Percentiles rank a stretch among this genome's conserved stretches.
Evolutionary conservation across 352 stramenopile genomes (phyloP).

Genomic region (Phytophthora sp.): DNA sequence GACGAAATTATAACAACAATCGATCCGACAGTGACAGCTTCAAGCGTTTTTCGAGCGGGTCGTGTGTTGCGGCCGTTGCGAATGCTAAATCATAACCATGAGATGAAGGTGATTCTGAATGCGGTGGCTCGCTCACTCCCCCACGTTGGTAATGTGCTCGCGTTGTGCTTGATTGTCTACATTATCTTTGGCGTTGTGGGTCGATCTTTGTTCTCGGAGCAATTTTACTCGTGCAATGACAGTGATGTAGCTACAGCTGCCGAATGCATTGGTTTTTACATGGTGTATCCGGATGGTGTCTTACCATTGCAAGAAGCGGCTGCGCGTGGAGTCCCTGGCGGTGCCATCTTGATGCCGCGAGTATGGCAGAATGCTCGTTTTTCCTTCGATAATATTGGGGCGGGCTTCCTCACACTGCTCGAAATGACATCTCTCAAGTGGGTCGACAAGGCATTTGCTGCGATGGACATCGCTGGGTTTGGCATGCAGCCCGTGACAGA

Average conservation of each 20-base stretch:
- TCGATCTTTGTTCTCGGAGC: constrained; percentile 66
- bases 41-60: constrained; percentile 70
- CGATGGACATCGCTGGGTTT: constrained; percentile 71
- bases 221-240: constrained; percentile 79
- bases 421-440: constrained; percentile 87
- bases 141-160: constrained; percentile 77
- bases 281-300: constrained; percentile 50
- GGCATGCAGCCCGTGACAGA: constrained; percentile 58
- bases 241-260: constrained; percentile 28
- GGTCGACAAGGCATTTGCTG: constrained; percentile 77
- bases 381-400: constrained; percentile 79
- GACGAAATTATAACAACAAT: constrained; percentile 64
- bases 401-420: constrained; percentile 67
- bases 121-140: constrained; percentile 74
- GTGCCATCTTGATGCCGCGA: constrained; percentile 53
- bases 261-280: constrained; percentile 69
- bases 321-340: constrained; percentile 38
- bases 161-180: constrained; percentile 76
- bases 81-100: constrained; percentile 77
- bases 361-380: constrained; percentile 78
- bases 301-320: constrained; percentile 56
- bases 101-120: constrained; percentile 80
- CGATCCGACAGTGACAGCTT: constrained; percentile 45
- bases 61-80: constrained; percentile 70
- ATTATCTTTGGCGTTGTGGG: constrained; percentile 80